These are phyloP conservation scores for Chaetoceros muelleri DNA, from an alignment of 108 stramenopile genomes.

Conservation along the genomic window DNA sequence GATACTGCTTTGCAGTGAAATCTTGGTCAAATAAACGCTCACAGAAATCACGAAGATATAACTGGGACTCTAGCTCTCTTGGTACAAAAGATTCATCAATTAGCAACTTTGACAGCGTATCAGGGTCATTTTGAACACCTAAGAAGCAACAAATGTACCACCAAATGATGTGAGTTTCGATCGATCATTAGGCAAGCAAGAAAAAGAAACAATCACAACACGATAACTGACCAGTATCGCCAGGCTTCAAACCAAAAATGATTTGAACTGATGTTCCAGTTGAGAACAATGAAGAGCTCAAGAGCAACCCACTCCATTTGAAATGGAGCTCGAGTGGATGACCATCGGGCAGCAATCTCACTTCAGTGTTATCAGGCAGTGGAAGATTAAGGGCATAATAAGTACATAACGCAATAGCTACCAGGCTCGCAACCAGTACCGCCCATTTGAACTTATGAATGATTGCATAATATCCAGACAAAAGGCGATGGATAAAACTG, in stretches of 20 bases:
- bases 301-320: not conserved
- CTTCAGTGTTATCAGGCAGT: constrained; percentile 26
- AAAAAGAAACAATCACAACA: no score
- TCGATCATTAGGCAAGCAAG: no score
- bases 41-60: constrained; percentile 27
- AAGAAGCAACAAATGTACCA: constrained; percentile 3
- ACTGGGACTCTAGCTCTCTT: constrained; percentile 18
- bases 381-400: constrained; percentile 20
- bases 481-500: constrained; percentile 24
- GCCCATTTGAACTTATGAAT: constrained; percentile 27
- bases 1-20: constrained; percentile 8
- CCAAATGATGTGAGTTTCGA: constrained; percentile 3
- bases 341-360: constrained; percentile 17
- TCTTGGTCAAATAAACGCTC: constrained; percentile 23
- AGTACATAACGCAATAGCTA: constrained; percentile 11
- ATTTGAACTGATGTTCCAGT: constrained; percentile 19
- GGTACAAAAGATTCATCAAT: constrained; percentile 35
- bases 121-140: constrained; percentile 30
- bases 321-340: constrained; percentile 11
- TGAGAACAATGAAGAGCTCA: not conserved
- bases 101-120: constrained; percentile 24
- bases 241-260: constrained; percentile 24
- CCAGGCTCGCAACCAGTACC: constrained; percentile 13
- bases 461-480: constrained; percentile 19
- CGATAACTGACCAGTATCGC: constrained; percentile 44